A percentile compares a stretch with the other conserved stretches of the same genome.
phyloP scores from a whole-genome alignment of 257 asterid species.

The Nicotiana sylvestris region DNA sequence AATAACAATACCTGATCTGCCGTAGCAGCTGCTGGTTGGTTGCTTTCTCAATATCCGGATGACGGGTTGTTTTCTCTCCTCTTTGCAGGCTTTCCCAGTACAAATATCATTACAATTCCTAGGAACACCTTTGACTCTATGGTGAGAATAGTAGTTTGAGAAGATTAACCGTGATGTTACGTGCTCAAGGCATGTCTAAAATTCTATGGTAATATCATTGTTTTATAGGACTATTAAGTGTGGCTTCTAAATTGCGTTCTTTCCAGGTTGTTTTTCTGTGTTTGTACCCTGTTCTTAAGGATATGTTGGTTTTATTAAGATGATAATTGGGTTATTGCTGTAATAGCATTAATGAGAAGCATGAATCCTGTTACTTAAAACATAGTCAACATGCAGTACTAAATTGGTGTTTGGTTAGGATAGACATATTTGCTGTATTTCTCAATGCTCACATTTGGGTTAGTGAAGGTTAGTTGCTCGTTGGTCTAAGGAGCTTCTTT shows the following conservation, averaged over 20 bases:
- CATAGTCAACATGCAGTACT: not conserved
- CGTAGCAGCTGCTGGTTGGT: not conserved
- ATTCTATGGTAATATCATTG: not conserved
- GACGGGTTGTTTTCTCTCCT: not conserved
- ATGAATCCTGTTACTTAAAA: not conserved
- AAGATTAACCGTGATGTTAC: not conserved
- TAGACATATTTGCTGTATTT: not conserved
- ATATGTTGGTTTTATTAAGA: conserved; percentile 1
- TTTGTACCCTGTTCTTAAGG: conserved; percentile 3
- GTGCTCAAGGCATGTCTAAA: not conserved
- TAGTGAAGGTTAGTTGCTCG: not conserved
- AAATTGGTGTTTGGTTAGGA: not conserved
- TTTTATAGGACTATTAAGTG: not conserved
- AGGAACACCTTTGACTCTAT: not conserved
- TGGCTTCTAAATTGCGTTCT: not conserved
- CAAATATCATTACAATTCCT: not conserved
- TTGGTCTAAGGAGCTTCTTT: not conserved
- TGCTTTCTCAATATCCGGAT: not conserved
- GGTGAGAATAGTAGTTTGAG: conserved; percentile 1
- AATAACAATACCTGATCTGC: not conserved
- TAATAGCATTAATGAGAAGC: not conserved
- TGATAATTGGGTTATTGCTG: not conserved
- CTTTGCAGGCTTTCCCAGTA: not conserved
- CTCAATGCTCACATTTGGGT: conserved; percentile 1
- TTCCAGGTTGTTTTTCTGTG: not conserved